These are phyloP conservation scores for Lentinula detonsa DNA, from an alignment of 768 basidiomycete genomes.

Conservation along the genomic window DNA sequence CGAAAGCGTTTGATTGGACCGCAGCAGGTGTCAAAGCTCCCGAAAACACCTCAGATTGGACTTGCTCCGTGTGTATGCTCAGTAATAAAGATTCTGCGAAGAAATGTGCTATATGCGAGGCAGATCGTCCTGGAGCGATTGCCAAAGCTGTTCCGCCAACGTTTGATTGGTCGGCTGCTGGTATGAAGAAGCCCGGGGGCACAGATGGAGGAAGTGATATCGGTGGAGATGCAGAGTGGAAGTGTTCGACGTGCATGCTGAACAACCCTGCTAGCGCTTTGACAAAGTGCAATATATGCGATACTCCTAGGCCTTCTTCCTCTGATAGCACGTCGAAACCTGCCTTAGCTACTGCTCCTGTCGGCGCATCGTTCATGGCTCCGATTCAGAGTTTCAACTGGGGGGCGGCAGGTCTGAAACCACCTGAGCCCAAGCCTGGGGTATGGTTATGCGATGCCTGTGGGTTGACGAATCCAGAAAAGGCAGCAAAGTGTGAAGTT, in stretches of 20 bases:
- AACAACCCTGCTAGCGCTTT: conserved; percentile 30
- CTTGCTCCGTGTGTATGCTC: conserved; percentile 47
- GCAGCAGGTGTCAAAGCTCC: conserved; percentile 48
- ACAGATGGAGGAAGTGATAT: neutral
- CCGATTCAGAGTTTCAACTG: conserved; percentile 26
- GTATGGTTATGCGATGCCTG: conserved; percentile 38
- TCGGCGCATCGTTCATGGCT: neutral
- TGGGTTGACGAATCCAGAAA: neutral
- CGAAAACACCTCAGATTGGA: conserved; percentile 38
- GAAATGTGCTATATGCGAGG: conserved; percentile 49
- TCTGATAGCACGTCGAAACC: neutral
- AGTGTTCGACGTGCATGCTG: conserved; percentile 35
- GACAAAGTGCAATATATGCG: conserved; percentile 43
- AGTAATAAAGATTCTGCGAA: conserved; percentile 36
- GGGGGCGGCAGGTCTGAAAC: conserved; percentile 28
- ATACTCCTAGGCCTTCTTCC: conserved; percentile 16
- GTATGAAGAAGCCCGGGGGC: conserved; percentile 28
- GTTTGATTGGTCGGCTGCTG: conserved; percentile 43
- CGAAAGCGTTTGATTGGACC: conserved; percentile 50
- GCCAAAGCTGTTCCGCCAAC: conserved; percentile 11
- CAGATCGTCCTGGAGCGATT: conserved; percentile 18
- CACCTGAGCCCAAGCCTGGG: conserved; percentile 11
- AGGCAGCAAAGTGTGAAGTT: conserved; percentile 16
- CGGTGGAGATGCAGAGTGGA: conserved; percentile 28
- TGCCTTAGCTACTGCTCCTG: neutral